These are phyloP conservation scores for Phytophthora tentaculata DNA, from an alignment of 352 stramenopile genomes.

Conservation along the genomic window DNA sequence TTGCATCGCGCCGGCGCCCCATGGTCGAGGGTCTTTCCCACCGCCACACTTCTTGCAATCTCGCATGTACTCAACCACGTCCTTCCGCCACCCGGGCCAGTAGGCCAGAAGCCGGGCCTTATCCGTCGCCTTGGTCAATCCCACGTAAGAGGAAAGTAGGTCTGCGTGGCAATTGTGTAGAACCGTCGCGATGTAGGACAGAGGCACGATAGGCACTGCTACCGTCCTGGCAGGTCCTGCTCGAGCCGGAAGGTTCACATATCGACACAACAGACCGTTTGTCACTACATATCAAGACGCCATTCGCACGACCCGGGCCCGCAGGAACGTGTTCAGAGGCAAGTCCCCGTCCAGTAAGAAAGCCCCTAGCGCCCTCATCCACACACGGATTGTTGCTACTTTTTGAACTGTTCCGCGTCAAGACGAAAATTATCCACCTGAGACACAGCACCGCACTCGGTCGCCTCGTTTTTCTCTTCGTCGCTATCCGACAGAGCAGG, in stretches of 20 bases:
- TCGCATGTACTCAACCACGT: not conserved
- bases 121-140: not conserved
- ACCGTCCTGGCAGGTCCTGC: not conserved
- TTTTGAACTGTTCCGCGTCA: not conserved
- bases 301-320: not conserved
- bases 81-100: constrained; percentile 2
- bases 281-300: not conserved
- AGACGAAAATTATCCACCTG: not conserved
- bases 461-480: not conserved
- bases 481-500: not conserved
- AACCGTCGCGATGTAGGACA: not conserved
- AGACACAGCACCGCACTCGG: no score
- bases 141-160: not conserved
- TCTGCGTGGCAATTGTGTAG: not conserved
- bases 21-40: not conserved
- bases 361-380: not conserved
- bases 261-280: not conserved
- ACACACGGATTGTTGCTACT: not conserved
- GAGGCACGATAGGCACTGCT: not conserved
- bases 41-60: not conserved
- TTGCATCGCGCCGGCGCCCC: not conserved
- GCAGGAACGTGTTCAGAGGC: not conserved
- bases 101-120: not conserved
- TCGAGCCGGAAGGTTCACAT: not conserved
- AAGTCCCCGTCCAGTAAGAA: not conserved